Percentiles rank a stretch among this genome's conserved stretches.
Conservation (phyloP, 2,329 filamentous ascomycete species). For the Bisporella sp. region DNA sequence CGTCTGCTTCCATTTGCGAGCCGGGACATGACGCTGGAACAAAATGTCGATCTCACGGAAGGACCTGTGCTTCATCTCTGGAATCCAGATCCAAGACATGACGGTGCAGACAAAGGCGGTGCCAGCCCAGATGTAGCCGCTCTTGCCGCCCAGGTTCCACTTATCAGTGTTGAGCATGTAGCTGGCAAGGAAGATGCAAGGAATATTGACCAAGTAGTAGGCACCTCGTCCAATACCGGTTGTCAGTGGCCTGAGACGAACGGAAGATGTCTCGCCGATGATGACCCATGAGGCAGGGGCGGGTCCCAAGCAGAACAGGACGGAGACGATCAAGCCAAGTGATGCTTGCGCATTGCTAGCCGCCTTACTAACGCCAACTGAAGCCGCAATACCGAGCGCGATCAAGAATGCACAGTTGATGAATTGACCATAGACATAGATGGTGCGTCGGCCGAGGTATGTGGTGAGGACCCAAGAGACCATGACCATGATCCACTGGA, state of each 20-base stretch:
- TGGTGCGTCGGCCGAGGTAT: conserved; percentile 55
- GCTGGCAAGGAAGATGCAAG: conserved; percentile 55
- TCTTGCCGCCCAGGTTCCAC: conserved; percentile 44
- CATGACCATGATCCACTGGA: conserved; percentile 57
- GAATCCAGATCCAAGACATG: conserved; percentile 41
- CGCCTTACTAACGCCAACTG: conserved; percentile 34
- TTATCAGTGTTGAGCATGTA: conserved; percentile 50
- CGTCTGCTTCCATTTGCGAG: conserved; percentile 41
- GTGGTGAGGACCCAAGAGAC: conserved; percentile 60
- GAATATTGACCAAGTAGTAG: conserved; percentile 60
- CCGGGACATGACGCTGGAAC: conserved; percentile 33
- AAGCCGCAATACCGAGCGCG: conserved; percentile 52
- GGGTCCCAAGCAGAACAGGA: conserved; percentile 55
- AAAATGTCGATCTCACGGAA: conserved; percentile 43
- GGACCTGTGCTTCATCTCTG: conserved; percentile 52
- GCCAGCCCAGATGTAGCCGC: conserved; percentile 53
- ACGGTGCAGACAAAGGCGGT: conserved; percentile 49
- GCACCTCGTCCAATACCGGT: conserved; percentile 56
- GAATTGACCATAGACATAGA: conserved; percentile 54
- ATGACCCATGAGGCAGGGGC: conserved; percentile 61
- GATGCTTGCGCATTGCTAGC: conserved; percentile 50
- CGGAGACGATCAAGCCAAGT: conserved; percentile 57
- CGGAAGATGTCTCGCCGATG: conserved; percentile 59
- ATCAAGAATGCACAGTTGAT: conserved; percentile 48
- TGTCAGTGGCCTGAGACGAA: conserved; percentile 58